These are phyloP conservation scores for Combretum micranthum DNA, from an alignment of 345 rosid species.

Conservation along the genomic window DNA sequence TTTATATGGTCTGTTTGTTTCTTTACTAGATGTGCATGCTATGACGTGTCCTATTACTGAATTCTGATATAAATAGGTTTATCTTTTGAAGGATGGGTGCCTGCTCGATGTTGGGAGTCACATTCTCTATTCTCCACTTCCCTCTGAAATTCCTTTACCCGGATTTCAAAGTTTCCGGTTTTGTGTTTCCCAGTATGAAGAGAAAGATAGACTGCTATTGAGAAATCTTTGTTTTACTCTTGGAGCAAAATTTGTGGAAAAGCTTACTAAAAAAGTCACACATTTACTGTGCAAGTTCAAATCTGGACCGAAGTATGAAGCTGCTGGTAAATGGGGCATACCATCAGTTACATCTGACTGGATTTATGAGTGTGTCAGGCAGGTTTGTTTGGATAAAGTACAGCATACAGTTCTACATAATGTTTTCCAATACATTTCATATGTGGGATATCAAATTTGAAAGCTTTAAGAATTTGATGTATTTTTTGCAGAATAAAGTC, in stretches of 20 bases:
- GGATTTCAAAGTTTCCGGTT: constrained; percentile 68
- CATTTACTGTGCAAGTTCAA: constrained; percentile 78
- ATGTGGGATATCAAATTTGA: background rate
- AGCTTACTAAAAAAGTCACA: constrained; percentile 65
- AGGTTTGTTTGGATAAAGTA: constrained; percentile 34
- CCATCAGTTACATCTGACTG: constrained; percentile 60
- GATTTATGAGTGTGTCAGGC: constrained; percentile 81
- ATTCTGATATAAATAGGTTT: constrained; percentile 16
- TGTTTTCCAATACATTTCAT: background rate
- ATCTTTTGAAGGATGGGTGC: constrained; percentile 60
- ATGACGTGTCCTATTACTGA: constrained; percentile 7
- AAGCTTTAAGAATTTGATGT: background rate
- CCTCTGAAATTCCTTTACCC: constrained; percentile 76
- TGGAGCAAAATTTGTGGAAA: constrained; percentile 68
- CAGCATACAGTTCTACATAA: too few species aligned
- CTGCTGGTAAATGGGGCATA: constrained; percentile 74
- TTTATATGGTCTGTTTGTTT: too few species aligned
- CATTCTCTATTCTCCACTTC: constrained; percentile 85
- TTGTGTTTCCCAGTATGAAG: constrained; percentile 80
- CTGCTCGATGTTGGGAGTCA: constrained; percentile 76
- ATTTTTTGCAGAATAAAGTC: constrained; percentile 54
- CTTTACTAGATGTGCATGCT: background rate
- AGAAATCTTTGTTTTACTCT: constrained; percentile 76
- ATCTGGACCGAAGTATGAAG: constrained; percentile 68
- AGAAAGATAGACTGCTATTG: constrained; percentile 61